Evolutionary conservation across 441 rosid species (phyloP), one percentile per base, ranked within the genome.

Genomic region (Populus tomentosa): DNA sequence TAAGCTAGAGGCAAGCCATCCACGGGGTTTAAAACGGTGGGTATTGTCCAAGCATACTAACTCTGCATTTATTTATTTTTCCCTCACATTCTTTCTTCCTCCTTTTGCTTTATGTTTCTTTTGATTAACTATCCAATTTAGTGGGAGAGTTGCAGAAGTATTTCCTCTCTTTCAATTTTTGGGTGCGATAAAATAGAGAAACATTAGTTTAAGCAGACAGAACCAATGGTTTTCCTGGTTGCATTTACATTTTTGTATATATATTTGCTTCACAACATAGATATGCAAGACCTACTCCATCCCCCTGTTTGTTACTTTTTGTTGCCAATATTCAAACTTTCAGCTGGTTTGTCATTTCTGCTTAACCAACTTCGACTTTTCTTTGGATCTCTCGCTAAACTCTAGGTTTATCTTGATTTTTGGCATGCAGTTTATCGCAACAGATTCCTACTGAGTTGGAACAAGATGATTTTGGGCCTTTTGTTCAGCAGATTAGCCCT

Each of bases 1-100:
- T 65, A 90, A 83, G 81, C 83, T 88, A 72, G 90, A 86, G 77
- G 86, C 85, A 53, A 79, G 82, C 73, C 76, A 50, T 36, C 84
- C 86, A 5, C 84, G 88, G 26, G 86, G 85, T 76, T 76, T 84
- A 56, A 85, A 82, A 75, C 69, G 82, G 79, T 70, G 28, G 82
- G 84, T 82, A 76, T 71, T 75, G 7, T 74, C 65, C 67, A 72
- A 78, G 28, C 72, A 30, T 14, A 26, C 63, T 20, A 69, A 38
- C 35, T 81, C 33, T 69, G 50, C 70, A 72, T 76, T 67, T 70
- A 13, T 10, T 59, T 69, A 40, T 40, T 40, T 40, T 33, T 73
- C 21, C 66, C 70, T 50, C 56, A 56, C 65, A 40, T 10, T 40
- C 50, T 50, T 72, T 40, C 26, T 38, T 42, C 59, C 40, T 30